phyloP scores from a whole-genome alignment of 2,329 filamentous ascomycete genomes.

The Samsoniella hepiali region DNA sequence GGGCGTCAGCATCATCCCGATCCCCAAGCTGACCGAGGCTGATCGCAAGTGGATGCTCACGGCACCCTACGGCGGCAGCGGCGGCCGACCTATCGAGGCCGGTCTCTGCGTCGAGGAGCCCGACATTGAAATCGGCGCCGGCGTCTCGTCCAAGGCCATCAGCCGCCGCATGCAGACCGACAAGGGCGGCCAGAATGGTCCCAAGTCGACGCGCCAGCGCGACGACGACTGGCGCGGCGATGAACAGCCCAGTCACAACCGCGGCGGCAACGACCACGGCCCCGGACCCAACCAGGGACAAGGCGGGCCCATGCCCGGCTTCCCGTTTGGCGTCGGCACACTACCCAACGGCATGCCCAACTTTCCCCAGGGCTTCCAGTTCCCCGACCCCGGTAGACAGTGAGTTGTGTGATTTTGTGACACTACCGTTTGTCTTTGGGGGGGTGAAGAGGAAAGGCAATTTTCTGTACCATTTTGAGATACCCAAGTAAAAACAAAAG shows the following conservation, averaged over 20 bases:
- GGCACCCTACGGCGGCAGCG: slow-evolving; percentile 89
- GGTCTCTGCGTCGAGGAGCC: slow-evolving; percentile 94
- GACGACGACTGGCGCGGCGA: slow-evolving; percentile 31
- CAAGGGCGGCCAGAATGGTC: slow-evolving; percentile 61
- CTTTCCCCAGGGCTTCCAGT: slow-evolving; percentile 39
- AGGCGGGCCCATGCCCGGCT: slow-evolving; percentile 26
- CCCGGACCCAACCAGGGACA: slow-evolving; percentile 21
- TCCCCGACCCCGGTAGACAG: slow-evolving; percentile 34
- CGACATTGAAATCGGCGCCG: slow-evolving; percentile 96
- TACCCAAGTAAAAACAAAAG: background rate
- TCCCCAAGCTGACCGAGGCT: slow-evolving; percentile 87
- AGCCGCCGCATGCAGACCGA: slow-evolving; percentile 68
- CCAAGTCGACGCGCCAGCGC: slow-evolving; percentile 56
- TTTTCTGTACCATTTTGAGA: slow-evolving; percentile 9
- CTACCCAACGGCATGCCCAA: slow-evolving; percentile 39
- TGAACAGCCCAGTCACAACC: slow-evolving; percentile 23
- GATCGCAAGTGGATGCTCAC: slow-evolving; percentile 97
- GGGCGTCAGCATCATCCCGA: slow-evolving; percentile 89
- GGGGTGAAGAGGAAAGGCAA: background rate
- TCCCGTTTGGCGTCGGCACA: slow-evolving; percentile 37
- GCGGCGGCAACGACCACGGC: slow-evolving; percentile 26
- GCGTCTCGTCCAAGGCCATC: slow-evolving; percentile 90
- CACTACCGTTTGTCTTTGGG: background rate
- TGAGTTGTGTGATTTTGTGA: background rate
- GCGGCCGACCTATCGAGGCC: slow-evolving; percentile 72